phyloP scores from a whole-genome alignment of 345 rosid genomes.

The Eucalyptus victrix region DNA sequence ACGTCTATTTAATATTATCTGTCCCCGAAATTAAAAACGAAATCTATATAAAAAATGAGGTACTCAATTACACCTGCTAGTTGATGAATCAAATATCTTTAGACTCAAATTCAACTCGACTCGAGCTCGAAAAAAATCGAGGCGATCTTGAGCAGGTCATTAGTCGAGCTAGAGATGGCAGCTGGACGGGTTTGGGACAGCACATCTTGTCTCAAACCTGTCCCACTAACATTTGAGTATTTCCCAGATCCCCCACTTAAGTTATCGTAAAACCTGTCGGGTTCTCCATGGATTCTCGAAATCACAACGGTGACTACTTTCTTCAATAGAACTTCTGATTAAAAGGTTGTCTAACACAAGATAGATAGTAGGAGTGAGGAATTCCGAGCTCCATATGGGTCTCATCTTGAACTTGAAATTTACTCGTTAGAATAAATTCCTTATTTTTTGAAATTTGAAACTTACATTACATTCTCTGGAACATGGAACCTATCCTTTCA shows the following conservation, averaged over 20 bases:
- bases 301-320: not conserved
- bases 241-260: not conserved
- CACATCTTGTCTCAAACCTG: not conserved
- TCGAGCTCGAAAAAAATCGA: no score
- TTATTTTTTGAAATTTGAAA: rapidly evolving
- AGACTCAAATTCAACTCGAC: no score
- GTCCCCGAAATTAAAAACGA: not conserved
- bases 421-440: rapidly evolving
- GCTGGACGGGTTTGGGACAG: not conserved
- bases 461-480: rapidly evolving
- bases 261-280: not conserved
- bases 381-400: rapidly evolving
- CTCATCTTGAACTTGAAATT: rapidly evolving
- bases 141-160: no score
- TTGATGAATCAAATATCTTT: not conserved
- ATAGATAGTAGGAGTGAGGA: not conserved
- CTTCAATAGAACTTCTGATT: not conserved
- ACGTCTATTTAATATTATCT: not conserved
- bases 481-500: rapidly evolving
- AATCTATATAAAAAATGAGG: not conserved
- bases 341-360: not conserved
- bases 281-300: not conserved
- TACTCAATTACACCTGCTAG: not conserved
- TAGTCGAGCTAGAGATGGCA: not conserved
- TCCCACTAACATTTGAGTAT: not conserved